Conservation (phyloP, 805 yeast species). For the Lipomyces sp. region DNA sequence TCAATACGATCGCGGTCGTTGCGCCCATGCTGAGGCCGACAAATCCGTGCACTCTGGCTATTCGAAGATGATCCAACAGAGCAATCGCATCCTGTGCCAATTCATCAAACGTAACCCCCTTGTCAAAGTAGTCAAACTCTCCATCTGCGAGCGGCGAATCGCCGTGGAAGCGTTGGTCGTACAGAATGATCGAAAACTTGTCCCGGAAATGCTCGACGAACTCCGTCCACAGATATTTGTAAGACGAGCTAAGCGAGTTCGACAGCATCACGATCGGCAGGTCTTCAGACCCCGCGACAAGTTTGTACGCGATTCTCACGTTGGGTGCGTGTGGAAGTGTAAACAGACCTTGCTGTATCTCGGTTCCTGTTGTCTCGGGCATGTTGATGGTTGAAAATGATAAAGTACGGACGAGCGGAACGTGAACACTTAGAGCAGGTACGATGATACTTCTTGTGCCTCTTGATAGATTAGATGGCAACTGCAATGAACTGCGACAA, state of each 20-base stretch:
- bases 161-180: conserved; percentile 29
- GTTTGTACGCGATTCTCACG: conserved; percentile 12
- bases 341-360: conserved; percentile 3
- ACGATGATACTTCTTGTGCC: no score
- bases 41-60: conserved; percentile 19
- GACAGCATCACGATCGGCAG: conserved; percentile 24
- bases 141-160: conserved; percentile 18
- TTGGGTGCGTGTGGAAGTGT: conserved; percentile 1
- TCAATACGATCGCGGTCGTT: conserved; percentile 19
- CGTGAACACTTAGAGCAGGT: no score
- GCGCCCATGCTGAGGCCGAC: conserved; percentile 29
- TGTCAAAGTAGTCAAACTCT: conserved; percentile 21
- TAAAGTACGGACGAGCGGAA: no score
- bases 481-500: no score
- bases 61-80: conserved; percentile 21
- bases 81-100: conserved; percentile 22
- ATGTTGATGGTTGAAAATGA: no score
- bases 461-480: no score
- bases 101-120: conserved; percentile 16
- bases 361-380: no score
- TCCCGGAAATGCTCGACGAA: conserved; percentile 20
- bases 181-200: conserved; percentile 18
- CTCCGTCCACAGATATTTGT: conserved; percentile 19
- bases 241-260: conserved; percentile 13
- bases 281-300: conserved; percentile 1